Evolutionary conservation across 2,329 filamentous ascomycete species (phyloP), one percentile per base, ranked within the genome.

Genomic region (Cladosporium austrohemisphaericum): DNA sequence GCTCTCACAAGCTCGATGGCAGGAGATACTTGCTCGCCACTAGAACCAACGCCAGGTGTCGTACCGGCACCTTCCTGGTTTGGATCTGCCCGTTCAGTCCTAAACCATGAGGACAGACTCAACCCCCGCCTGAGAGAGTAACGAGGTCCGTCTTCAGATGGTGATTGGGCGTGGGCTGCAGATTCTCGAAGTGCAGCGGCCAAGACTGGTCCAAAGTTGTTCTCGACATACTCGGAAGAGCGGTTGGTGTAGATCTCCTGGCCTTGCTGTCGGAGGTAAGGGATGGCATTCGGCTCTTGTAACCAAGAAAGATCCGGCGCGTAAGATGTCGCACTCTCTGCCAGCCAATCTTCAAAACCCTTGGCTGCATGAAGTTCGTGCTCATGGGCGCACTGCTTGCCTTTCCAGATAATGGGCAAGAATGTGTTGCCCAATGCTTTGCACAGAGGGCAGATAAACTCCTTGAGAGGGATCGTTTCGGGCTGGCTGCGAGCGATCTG

Each of bases 391-490:
- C 83, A 81, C 63, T 95, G 88, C 59, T 94, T 88, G 20, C 87
- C 87, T 65, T 91, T 94, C 93, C 93, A 98, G 29, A 95, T 84
- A 54, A 98, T 89, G 0, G 94, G 94, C 29, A 98, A 68, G 70
- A 98, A 98, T 0, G 88, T 81, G 64, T 98, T 98, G 2, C 93
- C 93, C 1, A 98, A 76, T 3, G 93, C 94, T 69, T 98, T 98
- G 74, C 93, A 98, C 1, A 98, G 76, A 1, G 93, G 93, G 59
- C 93, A 98, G 48, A 97, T 87, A 66, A 98, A 98, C 61, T 98
- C 93, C 55, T 94, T 86, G 35, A 80, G 75, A 16, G 79, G 76
- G 2, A 88, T 77, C 49, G 84, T 79, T 65, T 98, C 94, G 0
- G 93, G 93, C 60, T 97, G 93, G 60, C 95, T 88, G 11, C 93